These are phyloP conservation scores for Ilex asprella DNA, from an alignment of 257 asterid genomes.

Conservation along the genomic window DNA sequence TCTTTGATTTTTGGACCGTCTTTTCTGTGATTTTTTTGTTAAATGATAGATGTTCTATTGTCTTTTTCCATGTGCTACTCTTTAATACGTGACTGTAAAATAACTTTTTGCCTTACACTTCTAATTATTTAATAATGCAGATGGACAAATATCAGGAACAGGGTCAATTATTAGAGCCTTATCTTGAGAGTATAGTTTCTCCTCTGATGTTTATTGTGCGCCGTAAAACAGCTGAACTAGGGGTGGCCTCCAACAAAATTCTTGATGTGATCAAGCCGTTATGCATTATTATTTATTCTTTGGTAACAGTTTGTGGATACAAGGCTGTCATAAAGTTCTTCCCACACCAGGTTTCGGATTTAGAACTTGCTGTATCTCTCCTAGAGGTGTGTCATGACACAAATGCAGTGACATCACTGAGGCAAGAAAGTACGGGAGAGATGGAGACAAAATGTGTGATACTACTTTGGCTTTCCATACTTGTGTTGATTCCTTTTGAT, in stretches of 20 bases:
- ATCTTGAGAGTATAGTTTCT: conserved; percentile 75
- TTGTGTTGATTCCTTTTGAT: conserved; percentile 94
- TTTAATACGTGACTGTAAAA: not conserved
- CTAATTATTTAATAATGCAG: conserved; percentile 28
- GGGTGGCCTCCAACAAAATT: conserved; percentile 50
- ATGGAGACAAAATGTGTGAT: conserved; percentile 87
- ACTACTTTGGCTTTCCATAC: conserved; percentile 87
- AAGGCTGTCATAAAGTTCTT: conserved; percentile 92
- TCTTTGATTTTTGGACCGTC: no score
- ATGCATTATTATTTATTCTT: conserved; percentile 71
- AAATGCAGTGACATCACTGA: conserved; percentile 53
- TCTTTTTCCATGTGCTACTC: not conserved
- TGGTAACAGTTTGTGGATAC: conserved; percentile 93
- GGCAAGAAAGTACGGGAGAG: conserved; percentile 99
- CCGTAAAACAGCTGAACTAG: conserved; percentile 61
- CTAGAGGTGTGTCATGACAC: conserved; percentile 68
- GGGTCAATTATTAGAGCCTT: conserved; percentile 92
- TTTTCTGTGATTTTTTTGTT: not conserved
- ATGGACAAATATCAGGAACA: conserved; percentile 98
- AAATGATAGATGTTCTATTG: conserved; percentile 3
- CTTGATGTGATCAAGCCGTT: conserved; percentile 68
- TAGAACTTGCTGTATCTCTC: conserved; percentile 88
- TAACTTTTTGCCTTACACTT: no score
- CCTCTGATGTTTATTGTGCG: conserved; percentile 85
- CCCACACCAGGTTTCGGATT: conserved; percentile 94